These are phyloP conservation scores for Ascoidea asiatica DNA, from an alignment of 805 yeast genomes.

Conservation along the genomic window DNA sequence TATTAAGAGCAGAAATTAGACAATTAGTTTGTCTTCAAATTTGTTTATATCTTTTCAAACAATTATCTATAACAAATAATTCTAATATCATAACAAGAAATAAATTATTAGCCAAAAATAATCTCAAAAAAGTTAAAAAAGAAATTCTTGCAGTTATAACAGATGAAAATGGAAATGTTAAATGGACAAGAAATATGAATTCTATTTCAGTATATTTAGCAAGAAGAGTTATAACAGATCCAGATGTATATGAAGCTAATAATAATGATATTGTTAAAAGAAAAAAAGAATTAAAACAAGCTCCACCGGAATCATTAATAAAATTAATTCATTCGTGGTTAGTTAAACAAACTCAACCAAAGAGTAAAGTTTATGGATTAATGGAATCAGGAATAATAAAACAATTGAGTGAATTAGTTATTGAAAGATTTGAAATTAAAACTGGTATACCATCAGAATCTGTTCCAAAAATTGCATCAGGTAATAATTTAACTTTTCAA, in stretches of 20 bases:
- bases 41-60: conserved; percentile 61
- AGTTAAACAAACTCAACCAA: conserved; percentile 75
- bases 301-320: conserved; percentile 26
- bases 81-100: conserved; percentile 19
- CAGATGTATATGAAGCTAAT: conserved; percentile 9
- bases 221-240: conserved; percentile 17
- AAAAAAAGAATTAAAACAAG: too few relatives aligned
- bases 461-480: conserved; percentile 6
- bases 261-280: conserved; percentile 11
- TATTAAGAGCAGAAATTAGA: conserved; percentile 73
- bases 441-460: conserved; percentile 13
- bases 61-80: conserved; percentile 30
- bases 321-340: conserved; percentile 70
- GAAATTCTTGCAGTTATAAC: conserved; percentile 70
- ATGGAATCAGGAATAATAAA: conserved; percentile 56
- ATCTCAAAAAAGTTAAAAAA: conserved; percentile 36
- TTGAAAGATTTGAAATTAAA: conserved; percentile 1
- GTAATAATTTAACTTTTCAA: conserved; percentile 2
- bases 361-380: conserved; percentile 59
- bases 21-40: conserved; percentile 72
- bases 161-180: conserved; percentile 75
- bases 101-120: conserved; percentile 23
- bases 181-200: conserved; percentile 78
- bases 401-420: conserved; percentile 22
- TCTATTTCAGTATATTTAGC: conserved; percentile 58